These are phyloP conservation scores for Botrytis fabae DNA, from an alignment of 2,329 filamentous ascomycete species.

Conservation along the genomic window DNA sequence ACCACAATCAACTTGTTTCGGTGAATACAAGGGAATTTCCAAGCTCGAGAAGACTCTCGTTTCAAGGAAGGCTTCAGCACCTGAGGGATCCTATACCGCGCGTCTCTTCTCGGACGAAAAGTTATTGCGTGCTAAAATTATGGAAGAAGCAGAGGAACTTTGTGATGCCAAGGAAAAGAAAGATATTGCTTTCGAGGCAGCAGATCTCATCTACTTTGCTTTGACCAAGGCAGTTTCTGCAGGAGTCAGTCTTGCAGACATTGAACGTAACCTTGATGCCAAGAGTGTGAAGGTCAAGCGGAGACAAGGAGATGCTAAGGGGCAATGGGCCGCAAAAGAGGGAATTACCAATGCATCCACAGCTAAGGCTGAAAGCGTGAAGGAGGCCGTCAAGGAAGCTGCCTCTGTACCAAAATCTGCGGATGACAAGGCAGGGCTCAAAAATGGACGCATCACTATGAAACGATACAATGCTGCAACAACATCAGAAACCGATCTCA, in stretches of 20 bases:
- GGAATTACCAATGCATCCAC: slow-evolving; percentile 53
- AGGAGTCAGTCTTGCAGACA: slow-evolving; percentile 82
- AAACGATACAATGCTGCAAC: slow-evolving; percentile 70
- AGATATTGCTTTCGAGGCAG: slow-evolving; percentile 90
- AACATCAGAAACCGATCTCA: slow-evolving; percentile 64
- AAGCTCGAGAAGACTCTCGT: slow-evolving; percentile 84
- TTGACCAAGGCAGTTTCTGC: slow-evolving; percentile 84
- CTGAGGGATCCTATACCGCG: slow-evolving; percentile 89
- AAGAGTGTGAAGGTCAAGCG: slow-evolving; percentile 96
- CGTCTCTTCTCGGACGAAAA: slow-evolving; percentile 90
- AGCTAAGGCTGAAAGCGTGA: slow-evolving; percentile 35
- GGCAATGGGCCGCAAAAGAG: slow-evolving; percentile 83
- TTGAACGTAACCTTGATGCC: slow-evolving; percentile 87
- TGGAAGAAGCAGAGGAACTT: slow-evolving; percentile 96
- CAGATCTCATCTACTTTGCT: slow-evolving; percentile 94
- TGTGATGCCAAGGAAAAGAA: slow-evolving; percentile 81
- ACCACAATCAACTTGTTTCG: slow-evolving; percentile 89
- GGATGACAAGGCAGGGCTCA: slow-evolving; percentile 51
- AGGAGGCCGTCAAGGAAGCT: slow-evolving; percentile 49
- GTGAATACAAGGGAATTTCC: slow-evolving; percentile 76
- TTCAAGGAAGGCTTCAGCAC: slow-evolving; percentile 78
- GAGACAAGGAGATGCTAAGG: slow-evolving; percentile 90
- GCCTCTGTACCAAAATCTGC: slow-evolving; percentile 51
- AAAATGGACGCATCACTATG: slow-evolving; percentile 73
- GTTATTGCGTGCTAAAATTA: slow-evolving; percentile 89